These are phyloP conservation scores for Linnemannia exigua DNA, from an alignment of 192 early-diverging fungal species.

Conservation along the genomic window DNA sequence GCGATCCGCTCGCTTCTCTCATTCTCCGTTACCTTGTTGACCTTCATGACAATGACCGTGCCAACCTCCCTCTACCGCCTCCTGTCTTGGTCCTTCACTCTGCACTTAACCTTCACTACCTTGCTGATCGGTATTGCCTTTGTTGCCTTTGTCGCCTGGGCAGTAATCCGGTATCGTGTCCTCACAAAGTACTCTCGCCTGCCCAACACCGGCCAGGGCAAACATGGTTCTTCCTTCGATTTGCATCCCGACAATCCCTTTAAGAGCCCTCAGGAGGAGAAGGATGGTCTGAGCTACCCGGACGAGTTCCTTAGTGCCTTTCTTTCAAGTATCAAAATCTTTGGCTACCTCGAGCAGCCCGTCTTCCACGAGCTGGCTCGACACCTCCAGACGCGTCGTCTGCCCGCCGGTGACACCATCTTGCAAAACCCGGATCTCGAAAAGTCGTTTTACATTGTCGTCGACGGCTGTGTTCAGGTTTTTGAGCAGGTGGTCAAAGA, in stretches of 20 bases:
- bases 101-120: slow-evolving; percentile 74
- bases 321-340: slow-evolving; percentile 91
- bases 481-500: slow-evolving; percentile 74
- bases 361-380: slow-evolving; percentile 97
- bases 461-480: slow-evolving; percentile 95
- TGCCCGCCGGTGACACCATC: slow-evolving; percentile 83
- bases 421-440: slow-evolving; percentile 78
- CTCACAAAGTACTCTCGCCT: slow-evolving; percentile 82
- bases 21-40: slow-evolving; percentile 55
- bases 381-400: slow-evolving; percentile 84
- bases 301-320: slow-evolving; percentile 89
- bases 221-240: slow-evolving; percentile 72
- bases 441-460: slow-evolving; percentile 93
- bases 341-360: slow-evolving; percentile 96
- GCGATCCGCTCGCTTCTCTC: slow-evolving; percentile 36
- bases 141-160: slow-evolving; percentile 59
- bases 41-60: slow-evolving; percentile 67
- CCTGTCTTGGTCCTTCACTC: slow-evolving; percentile 73
- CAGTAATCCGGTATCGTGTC: slow-evolving; percentile 78
- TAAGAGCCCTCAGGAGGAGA: slow-evolving; percentile 65
- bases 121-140: slow-evolving; percentile 58
- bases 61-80: slow-evolving; percentile 66
- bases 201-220: slow-evolving; percentile 60
- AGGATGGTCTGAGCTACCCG: slow-evolving; percentile 67
- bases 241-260: slow-evolving; percentile 76